Evolutionary conservation across 2,329 filamentous ascomycete species (phyloP), one percentile per base, ranked within the genome.

Genomic region (Thyridium curvatum): DNA sequence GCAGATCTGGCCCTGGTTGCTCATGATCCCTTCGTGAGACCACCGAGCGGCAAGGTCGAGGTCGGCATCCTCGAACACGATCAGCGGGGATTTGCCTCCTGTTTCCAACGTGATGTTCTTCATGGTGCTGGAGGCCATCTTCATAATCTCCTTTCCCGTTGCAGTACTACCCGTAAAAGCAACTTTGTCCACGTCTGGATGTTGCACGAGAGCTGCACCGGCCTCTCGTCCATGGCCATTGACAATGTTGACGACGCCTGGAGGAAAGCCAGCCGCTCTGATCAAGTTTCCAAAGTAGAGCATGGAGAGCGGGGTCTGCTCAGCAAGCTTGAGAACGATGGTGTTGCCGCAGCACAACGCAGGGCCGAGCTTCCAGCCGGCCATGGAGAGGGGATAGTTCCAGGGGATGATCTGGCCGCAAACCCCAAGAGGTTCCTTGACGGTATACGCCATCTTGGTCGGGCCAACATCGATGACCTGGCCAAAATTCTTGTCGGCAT

Each of bases 371-470:
- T 88, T 88, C 82, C 83, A 85, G 5, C 79, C 79, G 13, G 83
- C 82, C 77, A 90, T 89, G 15, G 72, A 70, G 2, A 91, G 68
- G 2, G 86, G 86, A 48, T 84, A 87, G 58, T 91, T 91, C 83
- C 85, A 91, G 8, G 85, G 84, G 43, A 87, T 86, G 46, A 90
- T 89, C 59, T 73, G 72, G 12, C 75, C 85, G 48, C 84, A 86
- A 0, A 93, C 86, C 30, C 86, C 86, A 28, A 91, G 65, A 2
- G 86, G 86, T 60, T 91, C 80, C 44, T 81, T 77, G 40, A 87
- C 64, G 0, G 84, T 89, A 56, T 90, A 91, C 3, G 83, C 84
- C 45, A 90, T 73, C 61, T 89, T 90, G 34, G 68, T 62, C 1
- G 76, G 72, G 2, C 75, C 78, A 9, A 82, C 83, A 49, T 84